These are phyloP conservation scores for Clavispora carvajalis DNA, from an alignment of 805 yeast species.

Conservation along the genomic window DNA sequence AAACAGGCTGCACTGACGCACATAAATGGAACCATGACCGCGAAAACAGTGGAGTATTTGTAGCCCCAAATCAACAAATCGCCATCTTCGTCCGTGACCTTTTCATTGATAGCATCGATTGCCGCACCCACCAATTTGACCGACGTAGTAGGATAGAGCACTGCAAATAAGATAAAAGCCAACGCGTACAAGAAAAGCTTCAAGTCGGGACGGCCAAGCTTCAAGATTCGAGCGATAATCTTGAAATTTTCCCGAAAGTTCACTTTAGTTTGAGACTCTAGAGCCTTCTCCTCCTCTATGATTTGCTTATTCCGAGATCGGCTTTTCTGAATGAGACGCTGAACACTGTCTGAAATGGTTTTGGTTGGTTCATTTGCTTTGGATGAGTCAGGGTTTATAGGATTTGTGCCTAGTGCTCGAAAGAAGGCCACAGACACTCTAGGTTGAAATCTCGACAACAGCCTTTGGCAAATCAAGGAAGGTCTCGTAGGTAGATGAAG, in stretches of 20 bases:
- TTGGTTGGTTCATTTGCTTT: neutral
- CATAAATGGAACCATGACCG: slow-evolving; percentile 41
- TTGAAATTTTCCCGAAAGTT: slow-evolving; percentile 29
- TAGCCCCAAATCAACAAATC: slow-evolving; percentile 40
- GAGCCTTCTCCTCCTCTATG: slow-evolving; percentile 26
- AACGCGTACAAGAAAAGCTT: slow-evolving; percentile 34
- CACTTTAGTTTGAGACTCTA: slow-evolving; percentile 19
- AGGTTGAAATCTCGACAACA: neutral
- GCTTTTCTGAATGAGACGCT: slow-evolving; percentile 7
- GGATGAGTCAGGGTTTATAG: neutral
- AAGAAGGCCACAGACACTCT: neutral
- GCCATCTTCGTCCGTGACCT: slow-evolving; percentile 33
- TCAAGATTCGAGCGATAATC: slow-evolving; percentile 35
- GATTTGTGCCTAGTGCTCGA: neutral
- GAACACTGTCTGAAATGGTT: slow-evolving; percentile 2
- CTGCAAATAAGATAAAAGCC: slow-evolving; percentile 39
- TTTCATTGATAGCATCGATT: slow-evolving; percentile 37
- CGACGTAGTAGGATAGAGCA: slow-evolving; percentile 39
- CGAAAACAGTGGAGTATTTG: slow-evolving; percentile 36
- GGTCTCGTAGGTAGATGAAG: neutral
- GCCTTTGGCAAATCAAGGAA: neutral
- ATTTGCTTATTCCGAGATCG: slow-evolving; percentile 4
- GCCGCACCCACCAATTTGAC: slow-evolving; percentile 41
- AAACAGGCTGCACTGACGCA: slow-evolving; percentile 38
- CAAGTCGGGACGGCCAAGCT: slow-evolving; percentile 36